Evolutionary conservation across 1,284 basidiomycete species (phyloP), one percentile per base, ranked within the genome.

Genomic region (Ustilago bromivora): DNA sequence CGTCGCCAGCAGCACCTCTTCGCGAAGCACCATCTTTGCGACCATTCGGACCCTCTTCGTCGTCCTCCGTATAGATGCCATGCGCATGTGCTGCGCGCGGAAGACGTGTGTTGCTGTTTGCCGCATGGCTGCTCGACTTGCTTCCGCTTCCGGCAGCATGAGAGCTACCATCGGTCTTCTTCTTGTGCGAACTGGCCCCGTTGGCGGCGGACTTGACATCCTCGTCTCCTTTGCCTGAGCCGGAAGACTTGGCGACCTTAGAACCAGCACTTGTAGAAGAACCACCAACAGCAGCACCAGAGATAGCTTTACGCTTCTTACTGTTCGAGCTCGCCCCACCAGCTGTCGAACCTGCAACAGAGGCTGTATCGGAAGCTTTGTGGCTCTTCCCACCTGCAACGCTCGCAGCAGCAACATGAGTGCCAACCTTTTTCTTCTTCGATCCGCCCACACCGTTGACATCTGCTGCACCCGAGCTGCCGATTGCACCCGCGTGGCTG

Each of bases 261-360:
- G 54, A 32, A 38, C 61, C 64, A 13, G 53, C 46, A 12, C 55
- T 36, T 17, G 71, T 49, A 1, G 57, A 51, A 6, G 49, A 43
- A 10, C 59, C 63, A n/a, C 40, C 46, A 38, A 65, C 46, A 13
- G 67, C 60, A 11, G 70, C 67, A 28, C 59, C 62, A 31, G 71
- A 65, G 52, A 67, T 53, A 19, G 76, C 57, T 53, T 78, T 78
- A 19, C 76, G 67, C 62, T 78, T 78, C 76, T 78, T 78, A 64
- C 68, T 74, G 59, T 47, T 65, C 17, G 76, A 70, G 11, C 58
- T 52, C 2, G 57, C 36, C 17, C 47, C 49, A 11, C 47, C 63
- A 32, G 64, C 57, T 31, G 75, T 56, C 4, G 71, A 61, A 4
- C 57, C 71, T 11, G 65, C 38, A 35, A 68, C 38, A 4, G 76